Conservation (phyloP, 2,329 filamentous ascomycete genomes). For the Stemphylium vesicarium region DNA sequence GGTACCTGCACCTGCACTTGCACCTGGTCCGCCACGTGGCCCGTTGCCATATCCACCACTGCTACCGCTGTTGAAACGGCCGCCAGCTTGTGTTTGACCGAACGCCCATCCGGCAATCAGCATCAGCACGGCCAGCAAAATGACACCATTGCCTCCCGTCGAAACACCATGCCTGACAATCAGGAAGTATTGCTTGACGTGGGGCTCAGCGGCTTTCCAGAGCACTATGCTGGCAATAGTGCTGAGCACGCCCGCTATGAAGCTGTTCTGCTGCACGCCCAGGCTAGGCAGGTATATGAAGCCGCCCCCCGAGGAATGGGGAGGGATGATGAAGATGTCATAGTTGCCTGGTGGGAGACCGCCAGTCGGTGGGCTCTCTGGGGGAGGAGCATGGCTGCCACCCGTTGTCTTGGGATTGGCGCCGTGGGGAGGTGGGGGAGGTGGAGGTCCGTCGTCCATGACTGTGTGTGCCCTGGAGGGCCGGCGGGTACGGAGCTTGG, state of each 20-base stretch:
- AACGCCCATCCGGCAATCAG: slow-evolving; percentile 80
- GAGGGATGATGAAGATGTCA: slow-evolving; percentile 96
- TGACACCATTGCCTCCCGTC: slow-evolving; percentile 71
- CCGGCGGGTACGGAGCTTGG: slow-evolving; percentile 21
- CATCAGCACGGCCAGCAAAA: slow-evolving; percentile 73
- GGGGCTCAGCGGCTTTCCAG: slow-evolving; percentile 75
- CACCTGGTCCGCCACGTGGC: slow-evolving; percentile 43
- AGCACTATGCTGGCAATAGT: slow-evolving; percentile 75
- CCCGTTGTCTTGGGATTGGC: slow-evolving; percentile 69
- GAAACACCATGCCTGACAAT: slow-evolving; percentile 65
- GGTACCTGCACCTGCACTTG: slow-evolving; percentile 36
- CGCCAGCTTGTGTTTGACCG: slow-evolving; percentile 67
- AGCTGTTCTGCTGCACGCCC: slow-evolving; percentile 85
- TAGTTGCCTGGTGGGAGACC: slow-evolving; percentile 88
- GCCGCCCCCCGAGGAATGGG: slow-evolving; percentile 84
- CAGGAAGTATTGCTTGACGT: slow-evolving; percentile 74
- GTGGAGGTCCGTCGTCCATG: slow-evolving; percentile 61
- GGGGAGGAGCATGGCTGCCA: slow-evolving; percentile 36
- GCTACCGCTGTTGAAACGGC: slow-evolving; percentile 44
- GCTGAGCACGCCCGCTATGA: slow-evolving; percentile 82
- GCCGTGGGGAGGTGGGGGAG: slow-evolving; percentile 87
- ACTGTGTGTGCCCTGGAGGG: slow-evolving; percentile 34
- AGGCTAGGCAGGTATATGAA: slow-evolving; percentile 95
- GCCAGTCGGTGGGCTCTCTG: slow-evolving; percentile 35
- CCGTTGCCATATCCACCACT: slow-evolving; percentile 32